Conservation (phyloP, 345 rosid genomes). For the Bruguiera parviflora region DNA sequence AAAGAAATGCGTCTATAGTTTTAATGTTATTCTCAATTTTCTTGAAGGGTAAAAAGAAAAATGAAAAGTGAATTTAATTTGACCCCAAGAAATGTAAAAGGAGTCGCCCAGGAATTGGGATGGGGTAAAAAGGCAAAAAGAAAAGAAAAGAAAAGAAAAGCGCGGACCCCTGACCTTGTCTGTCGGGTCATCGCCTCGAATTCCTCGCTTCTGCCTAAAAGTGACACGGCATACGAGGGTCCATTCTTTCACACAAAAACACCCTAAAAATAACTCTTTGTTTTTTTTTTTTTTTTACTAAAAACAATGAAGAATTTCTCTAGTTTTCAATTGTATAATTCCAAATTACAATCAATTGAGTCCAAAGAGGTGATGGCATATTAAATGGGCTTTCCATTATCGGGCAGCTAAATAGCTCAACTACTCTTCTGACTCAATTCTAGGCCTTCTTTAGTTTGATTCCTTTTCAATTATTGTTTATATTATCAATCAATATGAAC, state of each 20-base stretch:
- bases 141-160: slow-evolving; percentile 20
- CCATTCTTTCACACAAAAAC: slow-evolving; percentile 20
- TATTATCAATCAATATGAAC: slow-evolving; percentile 7
- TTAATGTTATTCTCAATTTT: too few relatives aligned
- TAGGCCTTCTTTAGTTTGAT: slow-evolving; percentile 49
- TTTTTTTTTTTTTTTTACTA: too few relatives aligned
- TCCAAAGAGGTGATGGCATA: slow-evolving; percentile 24
- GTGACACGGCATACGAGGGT: slow-evolving; percentile 57
- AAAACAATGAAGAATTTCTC: neutral
- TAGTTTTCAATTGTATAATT: slow-evolving; percentile 1
- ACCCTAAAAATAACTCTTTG: neutral
- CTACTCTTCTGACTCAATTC: slow-evolving; percentile 83
- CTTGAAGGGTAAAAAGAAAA: neutral
- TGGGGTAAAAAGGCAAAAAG: slow-evolving; percentile 14
- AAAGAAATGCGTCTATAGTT: neutral
- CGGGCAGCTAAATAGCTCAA: slow-evolving; percentile 68
- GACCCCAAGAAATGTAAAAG: slow-evolving; percentile 22
- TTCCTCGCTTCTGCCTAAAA: slow-evolving; percentile 37
- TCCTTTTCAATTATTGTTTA: slow-evolving; percentile 53
- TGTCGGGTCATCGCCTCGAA: slow-evolving; percentile 58
- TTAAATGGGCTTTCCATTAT: slow-evolving; percentile 40
- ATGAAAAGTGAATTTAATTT: slow-evolving; percentile 4
- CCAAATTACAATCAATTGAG: slow-evolving; percentile 7
- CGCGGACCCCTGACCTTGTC: slow-evolving; percentile 44
- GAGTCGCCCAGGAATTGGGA: slow-evolving; percentile 28